phyloP scores from a whole-genome alignment of 2,329 filamentous ascomycete species.

The Arthrobotrys megalospora region DNA sequence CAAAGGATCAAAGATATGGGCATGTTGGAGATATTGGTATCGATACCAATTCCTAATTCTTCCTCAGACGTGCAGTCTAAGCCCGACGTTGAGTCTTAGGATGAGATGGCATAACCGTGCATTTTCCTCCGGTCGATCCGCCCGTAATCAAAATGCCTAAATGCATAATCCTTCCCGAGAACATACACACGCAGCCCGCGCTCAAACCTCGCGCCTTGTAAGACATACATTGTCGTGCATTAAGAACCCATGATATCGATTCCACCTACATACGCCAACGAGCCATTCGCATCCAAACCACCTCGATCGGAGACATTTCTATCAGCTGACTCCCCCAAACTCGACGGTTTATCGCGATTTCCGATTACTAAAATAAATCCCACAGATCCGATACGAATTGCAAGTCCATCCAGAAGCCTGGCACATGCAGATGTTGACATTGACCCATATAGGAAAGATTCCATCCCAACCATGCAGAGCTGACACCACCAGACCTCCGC shows the following conservation, averaged over 20 bases:
- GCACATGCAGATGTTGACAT: conserved; percentile 23
- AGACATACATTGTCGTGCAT: conserved; percentile 31
- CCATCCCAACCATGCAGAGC: conserved; percentile 45
- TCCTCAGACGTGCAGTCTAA: neutral
- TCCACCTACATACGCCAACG: conserved; percentile 18
- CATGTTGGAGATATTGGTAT: neutral
- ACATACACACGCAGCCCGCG: conserved; percentile 10
- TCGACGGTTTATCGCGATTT: conserved; percentile 29
- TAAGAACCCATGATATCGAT: conserved; percentile 21
- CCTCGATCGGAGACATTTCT: conserved; percentile 32
- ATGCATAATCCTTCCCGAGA: conserved; percentile 24
- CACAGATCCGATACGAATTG: conserved; percentile 29
- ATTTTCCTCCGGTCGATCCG: conserved; percentile 27
- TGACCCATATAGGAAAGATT: conserved; percentile 20
- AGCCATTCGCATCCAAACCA: conserved; percentile 3
- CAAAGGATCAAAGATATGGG: neutral
- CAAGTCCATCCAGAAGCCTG: neutral
- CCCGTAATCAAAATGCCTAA: conserved; percentile 27
- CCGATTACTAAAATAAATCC: conserved; percentile 39
- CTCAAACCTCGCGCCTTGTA: conserved; percentile 31
- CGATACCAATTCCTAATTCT: conserved; percentile 24
- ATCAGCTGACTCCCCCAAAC: conserved; percentile 32
- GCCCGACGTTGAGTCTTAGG: conserved; percentile 1
- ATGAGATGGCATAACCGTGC: conserved; percentile 13
- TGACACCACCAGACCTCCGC: conserved; percentile 47